Evolutionary conservation across 495 filamentous ascomycete genomes (phyloP).

Genomic region (Xylaria venustula): DNA sequence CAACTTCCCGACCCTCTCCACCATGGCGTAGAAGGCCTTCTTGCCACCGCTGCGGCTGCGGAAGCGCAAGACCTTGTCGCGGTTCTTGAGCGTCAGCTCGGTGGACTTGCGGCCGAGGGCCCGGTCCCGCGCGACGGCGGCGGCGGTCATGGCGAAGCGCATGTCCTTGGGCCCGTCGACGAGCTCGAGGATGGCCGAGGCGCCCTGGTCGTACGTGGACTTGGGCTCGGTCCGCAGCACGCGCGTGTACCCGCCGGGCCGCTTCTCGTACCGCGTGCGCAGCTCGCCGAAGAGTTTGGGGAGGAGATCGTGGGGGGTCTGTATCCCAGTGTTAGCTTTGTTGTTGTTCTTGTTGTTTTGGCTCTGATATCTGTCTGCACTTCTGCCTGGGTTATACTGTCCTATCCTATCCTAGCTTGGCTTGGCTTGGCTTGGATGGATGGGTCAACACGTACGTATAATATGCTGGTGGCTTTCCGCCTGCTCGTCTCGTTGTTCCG

Average conservation of each 20-base stretch:
- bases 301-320: constrained; percentile 62
- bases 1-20: constrained; percentile 56
- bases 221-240: constrained; percentile 81
- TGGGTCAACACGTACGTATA: constrained; percentile 66
- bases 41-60: constrained; percentile 65
- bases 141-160: constrained; percentile 89
- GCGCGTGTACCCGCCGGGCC: constrained; percentile 91
- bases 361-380: too few relatives aligned
- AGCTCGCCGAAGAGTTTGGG: constrained; percentile 88
- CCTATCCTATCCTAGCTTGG: too few relatives aligned
- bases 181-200: constrained; percentile 89
- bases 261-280: constrained; percentile 71
- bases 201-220: constrained; percentile 77
- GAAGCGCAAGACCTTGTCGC: constrained; percentile 81
- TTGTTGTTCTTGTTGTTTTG: not conserved
- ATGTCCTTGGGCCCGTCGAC: constrained; percentile 95
- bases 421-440: not conserved
- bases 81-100: constrained; percentile 72
- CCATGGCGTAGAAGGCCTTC: constrained; percentile 64
- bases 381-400: too few relatives aligned
- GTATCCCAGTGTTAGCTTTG: not conserved
- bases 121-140: constrained; percentile 65
- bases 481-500: constrained; percentile 76
- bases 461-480: constrained; percentile 64
- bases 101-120: constrained; percentile 52